Percentiles rank a stretch among this genome's conserved stretches.
Evolutionary conservation across 306 rosid genomes (phyloP).

Genomic region (Begonia peltatifolia): DNA sequence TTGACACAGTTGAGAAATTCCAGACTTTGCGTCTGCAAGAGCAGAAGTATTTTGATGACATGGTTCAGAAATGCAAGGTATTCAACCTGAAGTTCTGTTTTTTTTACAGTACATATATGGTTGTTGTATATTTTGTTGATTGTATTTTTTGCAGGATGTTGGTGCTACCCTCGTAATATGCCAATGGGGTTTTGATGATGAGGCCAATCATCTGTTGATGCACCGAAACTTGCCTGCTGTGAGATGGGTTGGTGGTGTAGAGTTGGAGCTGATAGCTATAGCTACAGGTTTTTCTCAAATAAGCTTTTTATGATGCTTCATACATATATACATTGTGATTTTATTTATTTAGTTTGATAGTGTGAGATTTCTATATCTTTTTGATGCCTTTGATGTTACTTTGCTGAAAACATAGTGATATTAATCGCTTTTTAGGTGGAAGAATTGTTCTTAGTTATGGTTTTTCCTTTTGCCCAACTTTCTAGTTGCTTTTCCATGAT

Average conservation of each 20-base stretch:
- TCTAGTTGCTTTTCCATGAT: too few relatives aligned
- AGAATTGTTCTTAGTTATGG: too few relatives aligned
- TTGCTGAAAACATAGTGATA: too few relatives aligned
- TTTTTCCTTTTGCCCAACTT: too few relatives aligned
- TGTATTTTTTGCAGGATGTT: conserved; percentile 44
- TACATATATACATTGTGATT: too few relatives aligned
- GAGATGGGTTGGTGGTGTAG: conserved; percentile 99
- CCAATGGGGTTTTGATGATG: conserved; percentile 99
- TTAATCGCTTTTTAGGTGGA: too few relatives aligned
- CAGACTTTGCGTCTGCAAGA: conserved; percentile 78
- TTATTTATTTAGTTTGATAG: too few relatives aligned
- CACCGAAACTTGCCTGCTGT: conserved; percentile 95
- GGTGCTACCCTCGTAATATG: conserved; percentile 96
- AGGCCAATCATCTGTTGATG: conserved; percentile 96
- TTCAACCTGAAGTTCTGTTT: neutral
- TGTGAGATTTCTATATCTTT: too few relatives aligned
- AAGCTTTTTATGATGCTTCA: neutral
- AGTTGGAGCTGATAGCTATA: conserved; percentile 92
- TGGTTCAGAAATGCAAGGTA: conserved; percentile 97
- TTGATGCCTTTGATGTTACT: too few relatives aligned
- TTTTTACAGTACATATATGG: neutral
- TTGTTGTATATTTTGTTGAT: neutral
- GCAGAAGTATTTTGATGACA: conserved; percentile 82
- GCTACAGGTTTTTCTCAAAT: conserved; percentile 47
- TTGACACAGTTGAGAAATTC: conserved; percentile 92